phyloP scores from a whole-genome alignment of 2,329 filamentous ascomycete genomes.

The Aspergillus ibericus region DNA sequence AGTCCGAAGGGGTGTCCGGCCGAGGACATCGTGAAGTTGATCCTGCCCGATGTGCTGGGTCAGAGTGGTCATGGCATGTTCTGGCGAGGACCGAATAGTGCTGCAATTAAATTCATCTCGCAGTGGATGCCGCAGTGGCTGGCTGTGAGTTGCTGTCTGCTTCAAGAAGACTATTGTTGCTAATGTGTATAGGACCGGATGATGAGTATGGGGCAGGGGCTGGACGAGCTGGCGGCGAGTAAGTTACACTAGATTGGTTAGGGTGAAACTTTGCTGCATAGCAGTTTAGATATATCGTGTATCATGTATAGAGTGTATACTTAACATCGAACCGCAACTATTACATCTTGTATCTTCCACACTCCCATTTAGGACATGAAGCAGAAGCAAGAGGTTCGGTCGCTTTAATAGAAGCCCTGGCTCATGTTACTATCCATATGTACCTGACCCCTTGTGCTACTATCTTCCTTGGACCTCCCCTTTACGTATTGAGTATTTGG shows the following conservation, averaged over 20 bases:
- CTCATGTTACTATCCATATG: too few relatives aligned
- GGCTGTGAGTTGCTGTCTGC: constrained; percentile 7
- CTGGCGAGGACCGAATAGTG: constrained; percentile 10
- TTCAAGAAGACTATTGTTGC: not conserved
- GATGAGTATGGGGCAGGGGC: not conserved
- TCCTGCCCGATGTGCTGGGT: constrained; percentile 15
- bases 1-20: constrained; percentile 10
- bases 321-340: too few relatives aligned
- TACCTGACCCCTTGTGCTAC: too few relatives aligned
- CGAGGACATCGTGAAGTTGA: constrained; percentile 8
- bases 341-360: too few relatives aligned
- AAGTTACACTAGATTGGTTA: not conserved
- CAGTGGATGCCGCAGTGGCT: constrained; percentile 12
- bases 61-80: not conserved
- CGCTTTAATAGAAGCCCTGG: too few relatives aligned
- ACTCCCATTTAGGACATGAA: too few relatives aligned
- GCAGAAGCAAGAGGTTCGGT: too few relatives aligned
- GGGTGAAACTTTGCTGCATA: too few relatives aligned
- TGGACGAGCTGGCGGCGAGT: not conserved
- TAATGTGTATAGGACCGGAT: not conserved
- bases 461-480: too few relatives aligned
- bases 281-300: too few relatives aligned
- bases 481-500: too few relatives aligned
- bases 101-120: constrained; percentile 3
- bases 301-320: too few relatives aligned